Percentiles rank a stretch among this genome's conserved stretches.
Evolutionary conservation across 108 stramenopile genomes (phyloP).

Genomic region (Discostella stelligeroides): DNA sequence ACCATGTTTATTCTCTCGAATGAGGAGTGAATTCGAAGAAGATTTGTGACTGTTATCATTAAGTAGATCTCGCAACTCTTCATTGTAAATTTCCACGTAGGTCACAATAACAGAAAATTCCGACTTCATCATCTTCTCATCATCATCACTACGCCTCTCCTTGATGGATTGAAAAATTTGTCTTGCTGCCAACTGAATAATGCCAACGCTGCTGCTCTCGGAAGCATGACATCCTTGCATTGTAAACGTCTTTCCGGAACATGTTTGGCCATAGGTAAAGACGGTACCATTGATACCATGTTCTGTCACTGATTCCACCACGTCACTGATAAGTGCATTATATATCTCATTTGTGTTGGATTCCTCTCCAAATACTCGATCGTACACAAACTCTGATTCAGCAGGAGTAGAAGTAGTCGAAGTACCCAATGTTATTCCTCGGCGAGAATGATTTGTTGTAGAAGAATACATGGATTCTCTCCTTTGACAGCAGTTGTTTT

Average conservation of each 20-base stretch:
- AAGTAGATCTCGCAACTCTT: conserved; percentile 77
- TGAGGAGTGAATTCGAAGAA: conserved; percentile 29
- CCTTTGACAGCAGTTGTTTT: conserved; percentile 64
- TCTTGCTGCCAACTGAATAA: conserved; percentile 79
- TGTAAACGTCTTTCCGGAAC: conserved; percentile 89
- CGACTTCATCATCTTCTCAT: no score
- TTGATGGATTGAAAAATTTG: conserved; percentile 76
- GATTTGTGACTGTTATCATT: conserved; percentile 28
- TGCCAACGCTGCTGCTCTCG: conserved; percentile 53
- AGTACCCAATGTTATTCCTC: conserved; percentile 45
- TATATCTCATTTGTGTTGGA: conserved; percentile 84
- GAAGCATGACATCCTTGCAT: conserved; percentile 81
- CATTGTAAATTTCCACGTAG: conserved; percentile 88
- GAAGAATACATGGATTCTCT: conserved; percentile 21
- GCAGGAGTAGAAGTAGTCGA: no score
- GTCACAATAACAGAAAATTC: conserved; percentile 62
- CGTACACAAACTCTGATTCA: conserved; percentile 85
- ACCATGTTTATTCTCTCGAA: conserved; percentile 44
- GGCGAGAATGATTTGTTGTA: conserved; percentile 34
- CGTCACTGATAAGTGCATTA: conserved; percentile 76
- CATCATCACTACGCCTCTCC: conserved; percentile 22
- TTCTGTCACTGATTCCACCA: conserved; percentile 82
- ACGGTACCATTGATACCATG: conserved; percentile 95
- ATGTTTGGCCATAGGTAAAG: conserved; percentile 95
- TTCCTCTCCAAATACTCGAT: conserved; percentile 88